Base-by-base conservation (phyloP, 2,329 filamentous ascomycete species). In the Sporothrix luriei region DNA sequence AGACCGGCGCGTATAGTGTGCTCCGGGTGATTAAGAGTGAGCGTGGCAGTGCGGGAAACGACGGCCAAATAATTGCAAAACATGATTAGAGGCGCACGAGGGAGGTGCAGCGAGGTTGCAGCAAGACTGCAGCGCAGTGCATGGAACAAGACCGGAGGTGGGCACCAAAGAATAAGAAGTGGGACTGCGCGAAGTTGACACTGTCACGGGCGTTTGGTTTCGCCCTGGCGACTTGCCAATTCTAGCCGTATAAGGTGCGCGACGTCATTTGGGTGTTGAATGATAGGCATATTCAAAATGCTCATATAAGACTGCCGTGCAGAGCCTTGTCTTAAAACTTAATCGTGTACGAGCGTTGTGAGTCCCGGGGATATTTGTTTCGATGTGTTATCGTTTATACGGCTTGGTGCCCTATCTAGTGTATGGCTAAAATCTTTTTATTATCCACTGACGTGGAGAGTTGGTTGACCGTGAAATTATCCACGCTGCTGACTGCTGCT, bases 31-130 rank as follows among this genome's bases (percentile, higher is more conserved):
- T 55, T 54, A 5, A 13, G n/a, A 14, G 49, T 49, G 49, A 57
- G 40, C 51, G 64, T 67, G 65, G 65, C 65, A 67, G 65, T 67
- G 65, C 24, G 65, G 33, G 33, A 38, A 33, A 54, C 13, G 24
- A 48, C 21, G 40, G 38, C 33, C 33, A 10, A 61, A 14, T 48
- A 48, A 48, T 29, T 62, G 9, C n/a, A 33, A 49, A 49, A 49
- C 43, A 64, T 21, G 26, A 43, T 57, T 57, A 16, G 40, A 21
- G 26, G 49, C 38, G 52, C 40, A 59, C 29, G 26, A 38, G 54
- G 40, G 40, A 54, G 14, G 24, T 62, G 62, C 54, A 69, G 62
- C n/a, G 52, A 19, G 14, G 29, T 66, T 62, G 59, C 59, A 62
- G 40, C 59, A 26, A 13, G 9, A 24, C n/a, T 49, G 24, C 61